Base-by-base conservation (phyloP, 306 rosid genomes). In the Neltuma alba region DNA sequence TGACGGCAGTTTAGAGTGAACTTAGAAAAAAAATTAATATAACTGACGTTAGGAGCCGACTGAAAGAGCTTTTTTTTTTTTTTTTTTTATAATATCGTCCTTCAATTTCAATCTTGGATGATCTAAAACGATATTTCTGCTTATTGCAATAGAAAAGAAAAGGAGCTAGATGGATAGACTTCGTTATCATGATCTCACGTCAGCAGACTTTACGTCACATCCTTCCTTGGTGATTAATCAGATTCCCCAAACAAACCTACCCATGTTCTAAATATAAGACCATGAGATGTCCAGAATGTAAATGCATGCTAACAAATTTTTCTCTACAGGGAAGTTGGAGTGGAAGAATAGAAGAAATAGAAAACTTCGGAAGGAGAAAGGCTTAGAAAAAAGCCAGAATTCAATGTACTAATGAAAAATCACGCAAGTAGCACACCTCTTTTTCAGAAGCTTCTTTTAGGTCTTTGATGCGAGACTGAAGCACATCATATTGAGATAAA, bases 401-500 rank as follows among this genome's bases (percentile, higher is more conserved):
- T 67, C 23, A 61, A 55, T 58, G 75, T 23, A 61, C 76, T 34
- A 86, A 33, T 55, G 37, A 78, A 74, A 74, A 85, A 67, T 74
- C 86, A 55, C 54, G 77, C 80, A 60, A 48, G 71, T 44, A 50
- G 77, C 80, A 41, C 78, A 91, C 99, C 96, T 91, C 99, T 86
- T 90, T 95, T 68, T 95, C 96, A 73, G 98, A 90, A 82, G 96
- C 97, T 80, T 81, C 91, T 84, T 86, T 95, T 27, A 95, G 91
- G 85, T 85, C 92, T 86, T 80, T 91, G 80, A 95, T 91, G 78
- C 98, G 98, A 78, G 94, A 85, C 82, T 90, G 97, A 64, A 95
- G 92, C 83, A 88, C 71, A 80, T 95, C 97, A 81, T 95, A 93
- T 79, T 95, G 99, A 75, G 99, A 88, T 85, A 95, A 80, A 85